These are phyloP conservation scores for Haplosporangium sp. DNA, from an alignment of 371 early-diverging fungal species.

Conservation along the genomic window DNA sequence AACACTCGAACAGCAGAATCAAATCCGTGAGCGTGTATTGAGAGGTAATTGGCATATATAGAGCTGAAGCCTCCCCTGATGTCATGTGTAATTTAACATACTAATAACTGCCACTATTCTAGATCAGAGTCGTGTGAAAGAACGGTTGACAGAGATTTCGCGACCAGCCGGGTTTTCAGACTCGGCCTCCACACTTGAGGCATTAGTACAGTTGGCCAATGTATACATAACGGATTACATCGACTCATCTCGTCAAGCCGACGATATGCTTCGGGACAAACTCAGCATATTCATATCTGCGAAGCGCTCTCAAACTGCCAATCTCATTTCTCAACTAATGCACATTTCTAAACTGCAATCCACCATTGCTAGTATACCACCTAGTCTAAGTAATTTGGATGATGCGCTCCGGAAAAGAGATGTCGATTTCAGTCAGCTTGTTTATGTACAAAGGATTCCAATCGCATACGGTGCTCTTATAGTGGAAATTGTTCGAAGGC, in stretches of 20 bases:
- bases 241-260: slow-evolving; percentile 24
- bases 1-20: slow-evolving; percentile 44
- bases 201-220: slow-evolving; percentile 70
- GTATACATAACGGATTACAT: slow-evolving; percentile 76
- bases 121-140: slow-evolving; percentile 50
- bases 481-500: slow-evolving; percentile 79
- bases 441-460: slow-evolving; percentile 72
- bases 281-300: slow-evolving; percentile 47
- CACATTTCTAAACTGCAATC: slow-evolving; percentile 55
- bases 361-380: slow-evolving; percentile 60
- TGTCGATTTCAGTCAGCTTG: slow-evolving; percentile 61
- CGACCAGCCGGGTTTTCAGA: slow-evolving; percentile 25
- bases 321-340: slow-evolving; percentile 55
- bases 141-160: slow-evolving; percentile 32
- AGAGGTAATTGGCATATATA: slow-evolving; percentile 16
- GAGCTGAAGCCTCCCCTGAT: too few relatives aligned
- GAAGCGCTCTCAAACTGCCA: slow-evolving; percentile 55
- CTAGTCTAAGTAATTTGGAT: slow-evolving; percentile 43
- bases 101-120: not conserved
- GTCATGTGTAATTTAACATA: not conserved
- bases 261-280: slow-evolving; percentile 50
- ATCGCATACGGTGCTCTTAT: slow-evolving; percentile 66
- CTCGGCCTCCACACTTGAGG: slow-evolving; percentile 61
- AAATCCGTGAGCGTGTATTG: slow-evolving; percentile 34
- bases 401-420: slow-evolving; percentile 47